A percentile compares a stretch with the other conserved stretches of the same genome.
Evolutionary conservation across 495 filamentous ascomycete species (phyloP).

Genomic region (Penicillium lividum): DNA sequence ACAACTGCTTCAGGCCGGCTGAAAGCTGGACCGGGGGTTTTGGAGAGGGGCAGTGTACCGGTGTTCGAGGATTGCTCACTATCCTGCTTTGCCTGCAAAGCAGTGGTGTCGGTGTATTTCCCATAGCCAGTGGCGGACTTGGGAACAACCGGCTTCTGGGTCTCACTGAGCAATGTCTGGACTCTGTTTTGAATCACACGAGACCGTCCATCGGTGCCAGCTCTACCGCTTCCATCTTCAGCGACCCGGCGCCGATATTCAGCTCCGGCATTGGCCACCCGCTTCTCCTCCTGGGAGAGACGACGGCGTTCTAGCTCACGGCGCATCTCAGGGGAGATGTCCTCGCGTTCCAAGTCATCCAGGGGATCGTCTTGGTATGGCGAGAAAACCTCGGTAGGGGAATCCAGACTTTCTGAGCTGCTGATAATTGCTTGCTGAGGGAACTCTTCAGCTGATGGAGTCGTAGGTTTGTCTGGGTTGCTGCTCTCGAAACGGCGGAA

Average conservation of each 20-base stretch:
- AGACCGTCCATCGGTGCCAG: slow-evolving; percentile 53
- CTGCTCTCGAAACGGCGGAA: slow-evolving; percentile 88
- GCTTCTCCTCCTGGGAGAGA: slow-evolving; percentile 83
- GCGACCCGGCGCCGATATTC: slow-evolving; percentile 82
- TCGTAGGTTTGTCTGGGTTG: slow-evolving; percentile 54
- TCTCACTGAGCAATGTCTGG: slow-evolving; percentile 81
- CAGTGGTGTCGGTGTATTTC: slow-evolving; percentile 64
- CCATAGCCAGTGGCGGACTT: slow-evolving; percentile 90
- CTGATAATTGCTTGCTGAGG: slow-evolving; percentile 8
- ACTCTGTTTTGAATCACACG: slow-evolving; percentile 88
- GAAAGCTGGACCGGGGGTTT: slow-evolving; percentile 24
- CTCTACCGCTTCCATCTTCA: slow-evolving; percentile 57
- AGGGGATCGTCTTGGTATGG: slow-evolving; percentile 55
- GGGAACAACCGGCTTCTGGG: slow-evolving; percentile 56
- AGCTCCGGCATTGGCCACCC: slow-evolving; percentile 89
- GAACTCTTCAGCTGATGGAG: slow-evolving; percentile 45
- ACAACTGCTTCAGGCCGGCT: slow-evolving; percentile 16
- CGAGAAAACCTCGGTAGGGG: slow-evolving; percentile 16
- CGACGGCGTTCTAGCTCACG: slow-evolving; percentile 85
- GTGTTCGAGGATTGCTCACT: slow-evolving; percentile 15
- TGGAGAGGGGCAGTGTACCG: slow-evolving; percentile 15
- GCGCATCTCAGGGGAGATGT: slow-evolving; percentile 84
- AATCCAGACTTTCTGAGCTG: not conserved
- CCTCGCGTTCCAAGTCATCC: slow-evolving; percentile 64
- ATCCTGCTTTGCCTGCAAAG: slow-evolving; percentile 45